phyloP scores from a whole-genome alignment of 331 rosid genomes.

The Prunus yedoensis region DNA sequence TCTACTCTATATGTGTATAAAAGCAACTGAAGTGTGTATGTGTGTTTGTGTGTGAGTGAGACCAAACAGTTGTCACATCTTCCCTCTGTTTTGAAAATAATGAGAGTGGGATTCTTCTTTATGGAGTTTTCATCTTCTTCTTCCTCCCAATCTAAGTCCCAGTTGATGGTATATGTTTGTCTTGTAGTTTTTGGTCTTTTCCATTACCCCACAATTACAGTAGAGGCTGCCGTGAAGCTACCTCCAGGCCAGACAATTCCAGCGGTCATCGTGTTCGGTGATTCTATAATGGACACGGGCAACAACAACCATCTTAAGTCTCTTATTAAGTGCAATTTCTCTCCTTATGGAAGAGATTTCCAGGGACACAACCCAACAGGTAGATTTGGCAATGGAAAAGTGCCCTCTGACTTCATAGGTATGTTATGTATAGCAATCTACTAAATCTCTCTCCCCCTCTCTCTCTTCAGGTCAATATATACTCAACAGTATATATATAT shows the following conservation, averaged over 20 bases:
- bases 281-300: constrained; percentile 75
- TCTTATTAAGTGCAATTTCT: constrained; percentile 40
- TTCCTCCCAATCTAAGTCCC: not conserved
- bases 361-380: constrained; percentile 43
- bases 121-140: constrained; percentile 1
- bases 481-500: too few relatives aligned
- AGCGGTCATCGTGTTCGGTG: constrained; percentile 66
- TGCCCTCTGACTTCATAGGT: constrained; percentile 60
- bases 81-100: not conserved
- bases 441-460: not conserved
- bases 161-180: constrained; percentile 5
- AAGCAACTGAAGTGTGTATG: too few relatives aligned
- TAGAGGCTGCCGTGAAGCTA: constrained; percentile 20
- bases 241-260: constrained; percentile 41
- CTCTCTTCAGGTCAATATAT: too few relatives aligned
- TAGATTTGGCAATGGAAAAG: constrained; percentile 57
- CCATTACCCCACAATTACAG: not conserved
- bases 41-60: too few relatives aligned
- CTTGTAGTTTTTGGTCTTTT: constrained; percentile 16
- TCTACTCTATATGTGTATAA: too few relatives aligned
- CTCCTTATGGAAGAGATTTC: constrained; percentile 66
- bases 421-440: not conserved
- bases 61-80: not conserved
- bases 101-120: not conserved
- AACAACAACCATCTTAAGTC: constrained; percentile 53